These are phyloP conservation scores for Colletotrichum filicis DNA, from an alignment of 2,329 filamentous ascomycete genomes.

Conservation along the genomic window DNA sequence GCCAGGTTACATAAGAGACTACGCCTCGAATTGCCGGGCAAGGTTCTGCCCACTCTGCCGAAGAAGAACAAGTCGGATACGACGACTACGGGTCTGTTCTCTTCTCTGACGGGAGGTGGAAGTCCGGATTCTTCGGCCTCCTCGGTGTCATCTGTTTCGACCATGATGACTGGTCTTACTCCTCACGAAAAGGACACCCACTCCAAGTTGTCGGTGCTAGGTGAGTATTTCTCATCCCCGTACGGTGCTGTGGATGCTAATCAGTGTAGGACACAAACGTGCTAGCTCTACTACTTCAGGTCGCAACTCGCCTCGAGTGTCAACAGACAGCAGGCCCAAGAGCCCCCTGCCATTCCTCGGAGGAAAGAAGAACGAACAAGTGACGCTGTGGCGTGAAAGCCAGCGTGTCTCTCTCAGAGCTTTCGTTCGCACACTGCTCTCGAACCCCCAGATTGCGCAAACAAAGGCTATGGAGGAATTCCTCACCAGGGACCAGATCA, in stretches of 20 bases:
- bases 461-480: conserved; percentile 90
- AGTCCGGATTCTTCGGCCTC: conserved; percentile 80
- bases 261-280: conserved; percentile 40
- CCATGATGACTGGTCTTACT: conserved; percentile 61
- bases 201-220: conserved; percentile 56
- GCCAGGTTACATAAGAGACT: conserved; percentile 80
- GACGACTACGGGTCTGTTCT: conserved; percentile 68
- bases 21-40: conserved; percentile 88
- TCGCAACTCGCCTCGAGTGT: conserved; percentile 53
- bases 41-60: conserved; percentile 86
- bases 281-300: conserved; percentile 50
- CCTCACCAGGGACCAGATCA: conserved; percentile 77
- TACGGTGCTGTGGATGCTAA: background rate
- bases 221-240: conserved; percentile 40
- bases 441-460: conserved; percentile 84
- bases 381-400: conserved; percentile 79
- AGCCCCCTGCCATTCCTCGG: conserved; percentile 45
- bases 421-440: conserved; percentile 86
- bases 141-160: conserved; percentile 85
- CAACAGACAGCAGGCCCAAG: conserved; percentile 53
- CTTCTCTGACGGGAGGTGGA: conserved; percentile 62
- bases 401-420: conserved; percentile 92
- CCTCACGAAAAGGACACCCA: conserved; percentile 40
- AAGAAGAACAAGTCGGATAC: conserved; percentile 90
- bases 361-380: conserved; percentile 42